These are phyloP conservation scores for Colletotrichum sp. DNA, from an alignment of 2,329 filamentous ascomycete species.

Conservation along the genomic window DNA sequence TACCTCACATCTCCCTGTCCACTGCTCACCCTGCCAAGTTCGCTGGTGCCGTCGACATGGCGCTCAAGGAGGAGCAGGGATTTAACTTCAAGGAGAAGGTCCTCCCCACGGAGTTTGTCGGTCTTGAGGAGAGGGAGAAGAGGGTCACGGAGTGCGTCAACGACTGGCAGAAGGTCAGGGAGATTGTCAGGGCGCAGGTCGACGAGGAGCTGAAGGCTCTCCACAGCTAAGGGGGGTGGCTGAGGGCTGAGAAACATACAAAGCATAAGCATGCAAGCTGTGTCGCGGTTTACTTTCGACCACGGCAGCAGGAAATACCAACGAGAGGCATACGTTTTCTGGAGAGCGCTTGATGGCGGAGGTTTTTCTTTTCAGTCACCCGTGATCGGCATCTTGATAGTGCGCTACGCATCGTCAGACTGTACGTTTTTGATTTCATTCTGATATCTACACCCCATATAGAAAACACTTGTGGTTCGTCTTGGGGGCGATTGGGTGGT, in stretches of 20 bases:
- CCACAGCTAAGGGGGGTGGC: neutral
- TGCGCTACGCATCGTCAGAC: neutral
- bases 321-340: neutral
- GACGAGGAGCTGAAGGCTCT: constrained; percentile 59
- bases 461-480: neutral
- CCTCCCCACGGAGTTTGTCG: constrained; percentile 81
- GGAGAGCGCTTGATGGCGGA: neutral
- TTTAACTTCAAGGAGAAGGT: constrained; percentile 80
- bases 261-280: neutral
- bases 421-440: neutral
- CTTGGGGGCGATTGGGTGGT: neutral
- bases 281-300: neutral
- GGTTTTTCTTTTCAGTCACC: neutral
- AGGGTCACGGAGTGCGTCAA: constrained; percentile 73
- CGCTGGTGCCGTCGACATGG: constrained; percentile 80
- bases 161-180: constrained; percentile 76
- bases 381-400: neutral
- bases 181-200: constrained; percentile 78
- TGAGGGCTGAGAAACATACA: neutral
- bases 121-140: constrained; percentile 77
- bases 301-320: neutral
- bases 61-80: constrained; percentile 71
- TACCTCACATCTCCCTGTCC: constrained; percentile 82
- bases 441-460: neutral
- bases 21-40: constrained; percentile 98